phyloP scores from a whole-genome alignment of 2,329 filamentous ascomycete genomes.

The Mariannaea elegans region DNA sequence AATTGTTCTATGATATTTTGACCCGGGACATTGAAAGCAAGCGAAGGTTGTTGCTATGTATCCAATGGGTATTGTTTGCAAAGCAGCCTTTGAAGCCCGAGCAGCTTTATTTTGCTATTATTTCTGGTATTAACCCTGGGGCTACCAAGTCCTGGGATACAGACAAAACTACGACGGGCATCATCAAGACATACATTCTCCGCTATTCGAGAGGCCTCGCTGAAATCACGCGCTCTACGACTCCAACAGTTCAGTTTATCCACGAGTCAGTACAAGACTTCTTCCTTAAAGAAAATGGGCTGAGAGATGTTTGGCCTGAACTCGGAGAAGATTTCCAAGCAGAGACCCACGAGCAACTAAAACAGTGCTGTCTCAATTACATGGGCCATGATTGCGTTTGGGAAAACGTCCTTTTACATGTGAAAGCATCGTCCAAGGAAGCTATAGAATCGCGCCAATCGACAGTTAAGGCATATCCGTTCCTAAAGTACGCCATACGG shows the following conservation, averaged over 20 bases:
- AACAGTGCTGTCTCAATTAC: constrained; percentile 54
- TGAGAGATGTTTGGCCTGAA: constrained; percentile 44
- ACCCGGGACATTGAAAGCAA: constrained; percentile 53
- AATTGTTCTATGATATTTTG: constrained; percentile 61
- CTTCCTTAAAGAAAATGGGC: constrained; percentile 48
- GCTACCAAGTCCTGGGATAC: constrained; percentile 37
- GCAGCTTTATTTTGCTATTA: constrained; percentile 56
- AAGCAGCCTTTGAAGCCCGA: constrained; percentile 50
- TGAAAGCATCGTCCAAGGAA: too few species aligned
- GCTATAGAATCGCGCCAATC: too few species aligned
- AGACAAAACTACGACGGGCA: constrained; percentile 25
- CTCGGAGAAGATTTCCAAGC: constrained; percentile 42
- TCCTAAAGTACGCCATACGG: constrained; percentile 55
- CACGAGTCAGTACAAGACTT: constrained; percentile 61
- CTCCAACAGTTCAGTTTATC: constrained; percentile 58
- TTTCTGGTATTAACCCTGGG: constrained; percentile 34
- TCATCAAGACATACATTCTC: constrained; percentile 45
- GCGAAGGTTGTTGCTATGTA: constrained; percentile 52
- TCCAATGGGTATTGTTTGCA: constrained; percentile 64
- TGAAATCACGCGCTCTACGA: constrained; percentile 48
- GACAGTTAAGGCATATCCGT: constrained; percentile 45
- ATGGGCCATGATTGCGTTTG: constrained; percentile 32
- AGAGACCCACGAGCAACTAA: constrained; percentile 56
- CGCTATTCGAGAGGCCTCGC: constrained; percentile 59
- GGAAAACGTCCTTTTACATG: neutral